Evolutionary conservation across 2,329 filamentous ascomycete genomes (phyloP).

Genomic region (Meredithiella fracta): DNA sequence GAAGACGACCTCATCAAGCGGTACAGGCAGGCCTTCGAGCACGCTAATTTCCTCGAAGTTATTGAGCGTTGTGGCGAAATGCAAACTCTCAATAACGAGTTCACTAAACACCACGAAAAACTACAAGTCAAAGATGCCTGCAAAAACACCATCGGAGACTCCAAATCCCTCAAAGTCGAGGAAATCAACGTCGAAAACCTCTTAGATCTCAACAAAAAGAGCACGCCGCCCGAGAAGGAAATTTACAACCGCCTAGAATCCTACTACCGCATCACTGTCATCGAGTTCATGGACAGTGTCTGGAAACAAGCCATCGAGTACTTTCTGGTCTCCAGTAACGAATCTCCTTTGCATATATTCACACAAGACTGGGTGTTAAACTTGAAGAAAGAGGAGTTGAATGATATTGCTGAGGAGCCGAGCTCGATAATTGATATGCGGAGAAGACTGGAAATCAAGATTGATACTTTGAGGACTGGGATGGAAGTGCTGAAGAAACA

Average conservation of each 20-base stretch:
- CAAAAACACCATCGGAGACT: not conserved
- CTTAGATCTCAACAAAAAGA: not conserved
- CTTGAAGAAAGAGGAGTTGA: slow-evolving; percentile 17
- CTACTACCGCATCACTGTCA: slow-evolving; percentile 22
- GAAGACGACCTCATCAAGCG: slow-evolving; percentile 16
- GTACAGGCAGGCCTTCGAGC: slow-evolving; percentile 18
- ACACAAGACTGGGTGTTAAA: slow-evolving; percentile 20
- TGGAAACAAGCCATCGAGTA: slow-evolving; percentile 20
- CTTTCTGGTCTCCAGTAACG: slow-evolving; percentile 17
- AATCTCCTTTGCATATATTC: slow-evolving; percentile 20
- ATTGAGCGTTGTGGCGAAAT: slow-evolving; percentile 19
- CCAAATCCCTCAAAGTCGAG: not conserved
- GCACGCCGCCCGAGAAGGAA: slow-evolving; percentile 17
- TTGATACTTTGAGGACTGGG: not conserved
- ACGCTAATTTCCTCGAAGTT: slow-evolving; percentile 17
- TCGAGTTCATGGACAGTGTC: slow-evolving; percentile 23
- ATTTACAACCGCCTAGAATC: slow-evolving; percentile 21
- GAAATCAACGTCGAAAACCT: slow-evolving; percentile 12
- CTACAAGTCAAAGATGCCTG: not conserved
- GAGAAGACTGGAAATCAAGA: slow-evolving; percentile 23
- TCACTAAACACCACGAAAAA: not conserved
- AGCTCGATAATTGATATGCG: slow-evolving; percentile 25
- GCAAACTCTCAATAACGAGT: slow-evolving; percentile 19
- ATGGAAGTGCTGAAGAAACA: not conserved
- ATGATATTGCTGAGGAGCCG: slow-evolving; percentile 19